phyloP scores from a whole-genome alignment of 1,139 yeast species.

The Zygosaccharomyces sapae region DNA sequence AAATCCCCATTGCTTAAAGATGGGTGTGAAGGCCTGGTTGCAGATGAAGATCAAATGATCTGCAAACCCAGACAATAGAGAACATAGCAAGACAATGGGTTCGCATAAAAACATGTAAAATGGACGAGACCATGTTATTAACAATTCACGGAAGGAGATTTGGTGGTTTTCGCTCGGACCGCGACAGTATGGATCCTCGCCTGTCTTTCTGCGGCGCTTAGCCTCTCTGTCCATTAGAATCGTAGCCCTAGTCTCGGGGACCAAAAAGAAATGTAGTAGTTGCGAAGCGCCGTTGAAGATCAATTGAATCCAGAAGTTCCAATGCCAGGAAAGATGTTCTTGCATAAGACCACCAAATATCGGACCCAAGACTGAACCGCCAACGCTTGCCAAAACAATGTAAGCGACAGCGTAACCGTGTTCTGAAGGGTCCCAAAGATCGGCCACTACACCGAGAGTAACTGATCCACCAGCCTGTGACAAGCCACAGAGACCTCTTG shows the following conservation, averaged over 20 bases:
- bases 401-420: conserved; percentile 11
- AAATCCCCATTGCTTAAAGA: conserved; percentile 10
- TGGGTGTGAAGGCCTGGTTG: conserved; percentile 10
- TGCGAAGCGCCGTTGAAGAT: conserved; percentile 11
- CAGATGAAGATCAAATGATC: conserved; percentile 12
- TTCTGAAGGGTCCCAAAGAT: conserved; percentile 10
- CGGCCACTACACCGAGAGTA: conserved; percentile 9
- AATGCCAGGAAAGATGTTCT: conserved; percentile 11
- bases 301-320: conserved; percentile 13
- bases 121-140: conserved; percentile 9
- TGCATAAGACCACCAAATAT: conserved; percentile 10
- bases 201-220: conserved; percentile 9
- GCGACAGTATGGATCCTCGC: conserved; percentile 8
- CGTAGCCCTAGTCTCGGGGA: conserved; percentile 10
- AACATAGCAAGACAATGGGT: conserved; percentile 10
- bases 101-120: conserved; percentile 11
- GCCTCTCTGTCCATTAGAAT: conserved; percentile 9
- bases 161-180: conserved; percentile 7
- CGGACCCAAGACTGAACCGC: conserved; percentile 10
- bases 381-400: conserved; percentile 7
- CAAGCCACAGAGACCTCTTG: conserved; percentile 8
- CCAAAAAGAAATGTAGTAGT: conserved; percentile 6
- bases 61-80: conserved; percentile 10
- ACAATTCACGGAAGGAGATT: conserved; percentile 1
- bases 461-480: conserved; percentile 12